Conservation (phyloP, 768 basidiomycete species). For the Ramaria rubella region DNA sequence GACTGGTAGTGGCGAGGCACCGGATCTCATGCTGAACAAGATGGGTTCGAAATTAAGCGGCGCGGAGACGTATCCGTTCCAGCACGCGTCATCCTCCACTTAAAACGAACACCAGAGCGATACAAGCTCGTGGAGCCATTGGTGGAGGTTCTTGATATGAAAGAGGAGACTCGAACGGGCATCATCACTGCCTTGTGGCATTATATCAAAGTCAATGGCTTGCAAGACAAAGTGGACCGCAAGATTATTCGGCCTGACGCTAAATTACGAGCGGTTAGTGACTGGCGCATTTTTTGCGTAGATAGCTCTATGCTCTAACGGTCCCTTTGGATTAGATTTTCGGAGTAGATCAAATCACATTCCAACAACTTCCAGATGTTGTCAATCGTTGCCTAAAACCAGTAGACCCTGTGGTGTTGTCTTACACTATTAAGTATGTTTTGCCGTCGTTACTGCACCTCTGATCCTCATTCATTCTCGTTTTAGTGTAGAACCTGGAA, state of each 20-base stretch:
- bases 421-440: slow-evolving; percentile 65
- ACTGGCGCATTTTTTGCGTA: not conserved
- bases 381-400: slow-evolving; percentile 73
- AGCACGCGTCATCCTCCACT: slow-evolving; percentile 74
- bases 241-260: slow-evolving; percentile 65
- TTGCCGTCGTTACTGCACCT: not conserved
- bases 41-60: slow-evolving; percentile 81
- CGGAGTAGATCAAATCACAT: slow-evolving; percentile 58
- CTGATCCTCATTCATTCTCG: not conserved
- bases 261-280: slow-evolving; percentile 51
- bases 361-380: slow-evolving; percentile 78
- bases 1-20: slow-evolving; percentile 29
- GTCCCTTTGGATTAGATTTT: slow-evolving; percentile 46
- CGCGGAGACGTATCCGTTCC: slow-evolving; percentile 75
- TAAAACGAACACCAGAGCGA: slow-evolving; percentile 83
- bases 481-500: slow-evolving; percentile 43
- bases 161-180: slow-evolving; percentile 78
- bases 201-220: slow-evolving; percentile 76
- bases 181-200: slow-evolving; percentile 85
- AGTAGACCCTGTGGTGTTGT: slow-evolving; percentile 74
- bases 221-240: slow-evolving; percentile 80
- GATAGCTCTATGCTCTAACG: not conserved
- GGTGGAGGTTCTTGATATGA: slow-evolving; percentile 67
- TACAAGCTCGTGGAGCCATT: slow-evolving; percentile 48
- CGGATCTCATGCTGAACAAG: slow-evolving; percentile 43